Percentiles rank a stretch among this genome's conserved stretches.
phyloP scores from a whole-genome alignment of 768 basidiomycete species.

The Tylopilus rubrobrunneus region DNA sequence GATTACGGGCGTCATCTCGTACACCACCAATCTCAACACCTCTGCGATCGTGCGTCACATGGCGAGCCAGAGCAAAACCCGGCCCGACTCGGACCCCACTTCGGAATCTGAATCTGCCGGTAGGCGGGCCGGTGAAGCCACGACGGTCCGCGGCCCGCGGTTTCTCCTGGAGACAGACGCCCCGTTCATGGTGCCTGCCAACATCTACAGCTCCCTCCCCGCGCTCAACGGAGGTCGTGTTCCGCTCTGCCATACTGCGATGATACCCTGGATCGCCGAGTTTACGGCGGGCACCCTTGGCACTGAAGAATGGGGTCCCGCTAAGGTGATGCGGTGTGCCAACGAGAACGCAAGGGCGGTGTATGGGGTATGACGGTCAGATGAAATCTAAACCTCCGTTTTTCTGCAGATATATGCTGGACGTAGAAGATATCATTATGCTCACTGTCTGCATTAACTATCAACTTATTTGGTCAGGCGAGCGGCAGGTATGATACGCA shows the following conservation, averaged over 20 bases:
- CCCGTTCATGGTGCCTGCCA: conserved; percentile 81
- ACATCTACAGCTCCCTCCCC: conserved; percentile 58
- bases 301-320: conserved; percentile 47
- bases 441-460: too few relatives aligned
- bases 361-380: conserved; percentile 41
- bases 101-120: conserved; percentile 9
- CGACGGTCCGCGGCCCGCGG: conserved; percentile 31
- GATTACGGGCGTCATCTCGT: conserved; percentile 84
- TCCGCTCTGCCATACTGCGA: conserved; percentile 71
- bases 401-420: too few relatives aligned
- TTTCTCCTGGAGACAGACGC: conserved; percentile 83
- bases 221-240: conserved; percentile 48
- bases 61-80: conserved; percentile 11
- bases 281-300: conserved; percentile 48
- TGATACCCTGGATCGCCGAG: conserved; percentile 84
- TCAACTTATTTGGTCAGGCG: too few relatives aligned
- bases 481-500: too few relatives aligned
- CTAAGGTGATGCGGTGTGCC: conserved; percentile 55
- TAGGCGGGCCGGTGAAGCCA: too few relatives aligned
- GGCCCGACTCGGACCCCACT: background rate
- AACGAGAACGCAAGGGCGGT: conserved; percentile 60
- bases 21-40: conserved; percentile 70
- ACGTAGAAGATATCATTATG: too few relatives aligned
- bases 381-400: too few relatives aligned
- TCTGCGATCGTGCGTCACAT: conserved; percentile 60